Evolutionary conservation across 2,329 filamentous ascomycete species (phyloP), one percentile per base, ranked within the genome.

Genomic region (Alternaria consortialis): DNA sequence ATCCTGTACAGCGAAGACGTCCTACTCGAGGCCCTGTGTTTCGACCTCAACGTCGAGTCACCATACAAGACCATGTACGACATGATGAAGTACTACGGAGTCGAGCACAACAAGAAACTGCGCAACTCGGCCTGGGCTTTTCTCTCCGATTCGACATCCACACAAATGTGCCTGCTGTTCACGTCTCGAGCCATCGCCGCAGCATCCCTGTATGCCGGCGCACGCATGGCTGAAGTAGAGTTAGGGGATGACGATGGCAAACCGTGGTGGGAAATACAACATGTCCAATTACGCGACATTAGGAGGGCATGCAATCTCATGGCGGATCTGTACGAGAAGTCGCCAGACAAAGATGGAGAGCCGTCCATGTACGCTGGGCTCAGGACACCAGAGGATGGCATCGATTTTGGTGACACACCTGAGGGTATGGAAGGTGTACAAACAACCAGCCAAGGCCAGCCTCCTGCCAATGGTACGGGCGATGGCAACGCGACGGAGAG

Each of bases 41-140:
- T 99, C 78, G 95, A 99, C 76, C 84, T 99, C 46, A 92, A 94
- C 79, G 85, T 97, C 29, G 91, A 96, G 68, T 92, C 93, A 62
- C 94, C 95, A 0, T 95, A 98, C 77, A 89, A 90, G 60, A 87
- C 90, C 60, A 87, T 98, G 29, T 95, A 92, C 79, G 88, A 94
- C 57, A 90, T 94, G 74, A 86, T 97, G 32, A 87, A 88, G 55
- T 89, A 87, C 74, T 87, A 95, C 63, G 85, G 86, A 25, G 84
- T 93, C 48, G 88, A 92, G 60, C 89, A 94, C 72, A 91, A 96
- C 80, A 94, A 94, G 79, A 83, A 86, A 56, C 81, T 98, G 31
- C 88, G 94, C 56, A 94, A 97, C 79, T 88, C 91, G 0, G 91
- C 93, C 1, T 98, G 95, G 93, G 91, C 93, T 0, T 98, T 97